Evolutionary conservation across 2,329 filamentous ascomycete species (phyloP).

Genomic region (Balansia obtecta): DNA sequence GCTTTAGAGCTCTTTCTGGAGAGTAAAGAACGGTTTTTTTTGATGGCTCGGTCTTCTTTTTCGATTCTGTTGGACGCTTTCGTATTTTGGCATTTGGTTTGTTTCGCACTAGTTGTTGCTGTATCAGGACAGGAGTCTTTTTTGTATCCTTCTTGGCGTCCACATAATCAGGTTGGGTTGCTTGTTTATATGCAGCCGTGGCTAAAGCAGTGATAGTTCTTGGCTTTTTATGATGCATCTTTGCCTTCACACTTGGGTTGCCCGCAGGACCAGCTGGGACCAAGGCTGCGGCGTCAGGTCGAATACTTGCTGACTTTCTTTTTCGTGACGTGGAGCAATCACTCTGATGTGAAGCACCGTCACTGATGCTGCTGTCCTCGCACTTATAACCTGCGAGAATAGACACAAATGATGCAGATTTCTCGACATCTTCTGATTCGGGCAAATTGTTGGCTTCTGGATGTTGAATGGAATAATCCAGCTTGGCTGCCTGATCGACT

Average conservation of each 20-base stretch:
- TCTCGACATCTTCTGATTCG: constrained; percentile 5
- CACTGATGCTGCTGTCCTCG: constrained; percentile 10
- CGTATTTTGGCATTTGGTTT: constrained; percentile 21
- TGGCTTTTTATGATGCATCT: constrained; percentile 53
- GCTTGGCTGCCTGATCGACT: constrained; percentile 23
- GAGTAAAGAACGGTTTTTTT: constrained; percentile 47
- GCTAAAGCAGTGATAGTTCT: constrained; percentile 69
- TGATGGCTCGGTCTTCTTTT: constrained; percentile 27
- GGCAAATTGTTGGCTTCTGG: constrained; percentile 7
- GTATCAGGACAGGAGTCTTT: constrained; percentile 1
- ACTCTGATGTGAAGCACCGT: background rate
- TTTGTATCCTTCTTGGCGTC: background rate
- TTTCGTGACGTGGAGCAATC: background rate
- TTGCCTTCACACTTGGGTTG: constrained; percentile 31
- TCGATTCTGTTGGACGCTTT: constrained; percentile 22
- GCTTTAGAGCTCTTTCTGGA: constrained; percentile 52
- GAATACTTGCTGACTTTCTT: background rate
- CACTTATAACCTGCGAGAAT: constrained; percentile 32
- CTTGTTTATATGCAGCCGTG: constrained; percentile 50
- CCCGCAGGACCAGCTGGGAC: constrained; percentile 1
- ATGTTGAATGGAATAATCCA: constrained; percentile 20
- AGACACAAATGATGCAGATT: constrained; percentile 27
- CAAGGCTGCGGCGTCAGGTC: constrained; percentile 3
- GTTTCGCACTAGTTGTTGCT: constrained; percentile 10
- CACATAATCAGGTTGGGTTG: constrained; percentile 19